These are phyloP conservation scores for Arthrocladium fulminans DNA, from an alignment of 2,329 filamentous ascomycete species.

Conservation along the genomic window DNA sequence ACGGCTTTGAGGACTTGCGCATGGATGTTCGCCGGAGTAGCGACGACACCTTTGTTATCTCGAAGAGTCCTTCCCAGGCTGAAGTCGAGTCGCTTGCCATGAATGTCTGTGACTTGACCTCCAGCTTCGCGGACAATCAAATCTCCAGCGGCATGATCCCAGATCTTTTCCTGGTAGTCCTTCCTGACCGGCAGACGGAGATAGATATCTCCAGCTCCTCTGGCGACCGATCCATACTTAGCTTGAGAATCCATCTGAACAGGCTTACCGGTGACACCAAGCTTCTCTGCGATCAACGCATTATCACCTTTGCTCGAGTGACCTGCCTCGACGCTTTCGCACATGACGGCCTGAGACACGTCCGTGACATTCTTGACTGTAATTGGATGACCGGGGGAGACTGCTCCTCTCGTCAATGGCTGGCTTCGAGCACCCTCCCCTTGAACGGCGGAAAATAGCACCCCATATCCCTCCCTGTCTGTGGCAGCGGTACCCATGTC, in stretches of 20 bases:
- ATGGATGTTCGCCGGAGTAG: constrained; percentile 70
- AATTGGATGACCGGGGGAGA: constrained; percentile 52
- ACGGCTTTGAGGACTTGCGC: constrained; percentile 69
- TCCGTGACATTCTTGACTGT: constrained; percentile 69
- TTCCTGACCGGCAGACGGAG: constrained; percentile 75
- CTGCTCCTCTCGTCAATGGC: constrained; percentile 49
- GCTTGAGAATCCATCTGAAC: constrained; percentile 97
- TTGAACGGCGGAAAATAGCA: constrained; percentile 75
- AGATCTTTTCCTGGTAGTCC: constrained; percentile 97
- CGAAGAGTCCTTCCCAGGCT: constrained; percentile 73
- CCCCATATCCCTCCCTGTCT: constrained; percentile 67
- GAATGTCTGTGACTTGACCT: constrained; percentile 80
- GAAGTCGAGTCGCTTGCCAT: constrained; percentile 80
- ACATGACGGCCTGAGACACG: constrained; percentile 78
- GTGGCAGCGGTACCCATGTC: constrained; percentile 66
- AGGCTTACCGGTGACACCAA: constrained; percentile 81
- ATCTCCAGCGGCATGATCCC: constrained; percentile 95
- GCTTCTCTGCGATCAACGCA: constrained; percentile 67
- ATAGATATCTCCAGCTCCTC: constrained; percentile 91
- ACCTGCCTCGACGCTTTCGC: constrained; percentile 88
- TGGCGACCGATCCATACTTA: constrained; percentile 91
- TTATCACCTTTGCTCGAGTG: constrained; percentile 88
- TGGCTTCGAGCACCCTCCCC: constrained; percentile 74
- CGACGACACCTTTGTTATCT: constrained; percentile 89
- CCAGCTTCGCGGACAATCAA: constrained; percentile 91